Percentiles rank a stretch among this genome's conserved stretches.
Evolutionary conservation across 1,284 basidiomycete species (phyloP).

Genomic region (Ceratobasidium papillatum): DNA sequence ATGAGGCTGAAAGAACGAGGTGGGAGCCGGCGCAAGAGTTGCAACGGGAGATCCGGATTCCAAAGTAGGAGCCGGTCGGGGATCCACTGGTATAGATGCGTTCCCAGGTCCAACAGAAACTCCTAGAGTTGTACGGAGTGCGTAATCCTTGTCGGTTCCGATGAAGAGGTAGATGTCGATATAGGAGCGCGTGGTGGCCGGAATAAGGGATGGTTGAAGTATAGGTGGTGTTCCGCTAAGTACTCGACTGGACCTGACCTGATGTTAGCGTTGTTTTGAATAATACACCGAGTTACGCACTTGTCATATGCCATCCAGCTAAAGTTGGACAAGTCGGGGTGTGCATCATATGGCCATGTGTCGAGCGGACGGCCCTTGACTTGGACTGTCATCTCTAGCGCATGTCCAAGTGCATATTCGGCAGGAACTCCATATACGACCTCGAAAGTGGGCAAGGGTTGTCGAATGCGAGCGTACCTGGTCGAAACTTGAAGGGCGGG

Average conservation of each 20-base stretch:
- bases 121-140: neutral
- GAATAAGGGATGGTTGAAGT: slow-evolving; percentile 1
- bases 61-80: neutral
- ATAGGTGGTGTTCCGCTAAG: slow-evolving; percentile 16
- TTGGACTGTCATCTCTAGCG: neutral
- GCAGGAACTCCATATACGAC: slow-evolving; percentile 7
- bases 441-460: slow-evolving; percentile 2
- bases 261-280: neutral
- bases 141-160: neutral
- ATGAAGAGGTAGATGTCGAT: slow-evolving; percentile 24
- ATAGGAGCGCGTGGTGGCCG: neutral
- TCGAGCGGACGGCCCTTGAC: slow-evolving; percentile 7
- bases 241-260: neutral
- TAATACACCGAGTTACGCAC: neutral
- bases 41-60: neutral
- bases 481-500: neutral
- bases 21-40: neutral
- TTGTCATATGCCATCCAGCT: slow-evolving; percentile 26
- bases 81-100: neutral
- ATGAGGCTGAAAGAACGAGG: neutral
- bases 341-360: slow-evolving; percentile 2
- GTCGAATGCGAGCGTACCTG: neutral
- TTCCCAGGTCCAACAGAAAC: neutral
- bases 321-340: slow-evolving; percentile 16
- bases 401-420: slow-evolving; percentile 24